A percentile compares a stretch with the other conserved stretches of the same genome.
Conservation (phyloP, 148 eudicot species). For the Camellia sinensis region DNA sequence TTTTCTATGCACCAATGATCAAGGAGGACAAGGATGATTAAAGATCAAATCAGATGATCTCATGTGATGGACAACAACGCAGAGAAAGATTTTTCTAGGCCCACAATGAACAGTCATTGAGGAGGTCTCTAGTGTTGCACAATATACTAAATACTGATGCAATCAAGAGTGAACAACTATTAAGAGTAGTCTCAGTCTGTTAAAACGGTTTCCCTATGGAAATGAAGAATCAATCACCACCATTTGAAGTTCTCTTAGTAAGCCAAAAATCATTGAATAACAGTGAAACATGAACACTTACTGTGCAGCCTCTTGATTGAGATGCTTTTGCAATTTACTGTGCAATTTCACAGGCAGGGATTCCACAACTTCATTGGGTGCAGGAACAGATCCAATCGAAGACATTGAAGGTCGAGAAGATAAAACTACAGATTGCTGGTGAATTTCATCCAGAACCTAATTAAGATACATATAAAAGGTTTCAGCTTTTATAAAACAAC, state of each 20-base stretch:
- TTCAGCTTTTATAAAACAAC: constrained; percentile 28
- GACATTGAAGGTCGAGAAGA: constrained; percentile 79
- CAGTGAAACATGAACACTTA: constrained; percentile 36
- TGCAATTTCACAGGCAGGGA: constrained; percentile 66
- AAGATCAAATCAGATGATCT: too few species aligned
- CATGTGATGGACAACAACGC: too few species aligned
- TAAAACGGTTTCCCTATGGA: background rate
- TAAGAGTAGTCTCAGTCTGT: background rate
- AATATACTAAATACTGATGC: too few species aligned
- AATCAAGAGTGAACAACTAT: too few species aligned
- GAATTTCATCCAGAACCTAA: constrained; percentile 99
- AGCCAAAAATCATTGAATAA: background rate
- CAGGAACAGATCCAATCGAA: constrained; percentile 90
- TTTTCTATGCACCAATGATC: too few species aligned
- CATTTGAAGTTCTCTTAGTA: background rate
- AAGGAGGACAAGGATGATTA: too few species aligned
- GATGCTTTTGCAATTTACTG: constrained; percentile 42
- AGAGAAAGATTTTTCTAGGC: too few species aligned
- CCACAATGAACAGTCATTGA: too few species aligned
- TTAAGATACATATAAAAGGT: constrained; percentile 31
- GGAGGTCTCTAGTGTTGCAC: too few species aligned
- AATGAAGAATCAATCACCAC: background rate
- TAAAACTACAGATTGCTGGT: constrained; percentile 92
- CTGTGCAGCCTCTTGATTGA: constrained; percentile 75
- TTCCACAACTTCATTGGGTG: constrained; percentile 85